phyloP scores from a whole-genome alignment of 2,329 filamentous ascomycete genomes.

The Teratosphaeria nubilosa region DNA sequence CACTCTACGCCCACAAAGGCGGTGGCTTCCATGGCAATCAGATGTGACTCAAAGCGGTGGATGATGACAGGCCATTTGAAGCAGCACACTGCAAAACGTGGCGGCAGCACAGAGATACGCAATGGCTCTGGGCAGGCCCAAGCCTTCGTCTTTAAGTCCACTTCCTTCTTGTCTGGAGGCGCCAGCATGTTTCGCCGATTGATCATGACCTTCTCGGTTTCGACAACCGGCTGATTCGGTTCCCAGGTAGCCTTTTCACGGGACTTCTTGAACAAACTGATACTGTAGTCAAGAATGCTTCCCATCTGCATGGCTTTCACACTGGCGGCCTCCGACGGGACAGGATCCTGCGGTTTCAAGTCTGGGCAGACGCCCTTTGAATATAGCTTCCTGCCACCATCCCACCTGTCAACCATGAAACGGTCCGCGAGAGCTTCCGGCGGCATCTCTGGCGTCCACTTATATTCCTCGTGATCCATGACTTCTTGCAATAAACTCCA shows the following conservation, averaged over 20 bases:
- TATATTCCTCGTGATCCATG: slow-evolving; percentile 28
- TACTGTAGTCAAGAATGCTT: slow-evolving; percentile 69
- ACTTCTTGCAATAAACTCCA: slow-evolving; percentile 48
- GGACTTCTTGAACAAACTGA: slow-evolving; percentile 60
- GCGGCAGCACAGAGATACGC: slow-evolving; percentile 61
- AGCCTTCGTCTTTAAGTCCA: slow-evolving; percentile 32
- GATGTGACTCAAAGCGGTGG: slow-evolving; percentile 67
- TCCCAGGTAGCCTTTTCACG: slow-evolving; percentile 44
- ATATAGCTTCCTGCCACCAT: slow-evolving; percentile 51
- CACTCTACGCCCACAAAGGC: slow-evolving; percentile 54
- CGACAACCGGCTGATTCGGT: slow-evolving; percentile 68
- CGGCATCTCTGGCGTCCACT: slow-evolving; percentile 36
- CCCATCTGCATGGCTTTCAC: slow-evolving; percentile 24
- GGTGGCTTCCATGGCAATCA: slow-evolving; percentile 72
- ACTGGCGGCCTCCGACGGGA: slow-evolving; percentile 42
- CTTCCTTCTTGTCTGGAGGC: slow-evolving; percentile 46
- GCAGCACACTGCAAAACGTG: slow-evolving; percentile 59
- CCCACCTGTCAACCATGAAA: slow-evolving; percentile 40
- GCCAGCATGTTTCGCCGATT: slow-evolving; percentile 79
- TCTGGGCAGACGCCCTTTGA: slow-evolving; percentile 36
- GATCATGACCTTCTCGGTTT: slow-evolving; percentile 57
- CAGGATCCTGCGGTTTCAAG: slow-evolving; percentile 53
- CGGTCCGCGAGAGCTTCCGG: slow-evolving; percentile 31
- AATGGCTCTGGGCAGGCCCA: slow-evolving; percentile 71
- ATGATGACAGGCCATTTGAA: slow-evolving; percentile 76